Conservation (phyloP, 441 rosid genomes). For the Viola pubescens region DNA sequence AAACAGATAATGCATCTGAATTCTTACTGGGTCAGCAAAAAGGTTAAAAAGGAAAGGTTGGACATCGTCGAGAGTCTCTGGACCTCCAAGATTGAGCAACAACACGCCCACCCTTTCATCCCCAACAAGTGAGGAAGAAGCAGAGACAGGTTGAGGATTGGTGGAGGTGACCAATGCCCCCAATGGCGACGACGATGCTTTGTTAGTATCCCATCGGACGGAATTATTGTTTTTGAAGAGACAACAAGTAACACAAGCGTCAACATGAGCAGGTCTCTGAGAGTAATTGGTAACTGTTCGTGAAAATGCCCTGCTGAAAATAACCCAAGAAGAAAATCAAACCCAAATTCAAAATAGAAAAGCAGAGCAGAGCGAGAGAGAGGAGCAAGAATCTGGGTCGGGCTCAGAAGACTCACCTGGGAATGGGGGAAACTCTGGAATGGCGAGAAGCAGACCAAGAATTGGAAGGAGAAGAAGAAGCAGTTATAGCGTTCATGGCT, state of each 20-base stretch:
- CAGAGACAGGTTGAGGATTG: slow-evolving; percentile 30
- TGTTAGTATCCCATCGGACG: slow-evolving; percentile 29
- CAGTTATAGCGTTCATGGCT: slow-evolving; percentile 34
- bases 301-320: slow-evolving; percentile 35
- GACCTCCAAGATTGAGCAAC: slow-evolving; percentile 94
- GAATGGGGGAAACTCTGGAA: slow-evolving; percentile 26
- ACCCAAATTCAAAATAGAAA: neutral
- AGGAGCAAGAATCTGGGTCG: neutral
- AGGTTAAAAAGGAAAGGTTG: slow-evolving; percentile 96
- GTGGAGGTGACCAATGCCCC: slow-evolving; percentile 63
- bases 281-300: slow-evolving; percentile 26
- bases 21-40: slow-evolving; percentile 84
- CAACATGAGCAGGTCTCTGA: slow-evolving; percentile 31
- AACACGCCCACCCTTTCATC: slow-evolving; percentile 73
- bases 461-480: slow-evolving; percentile 21
- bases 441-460: slow-evolving; percentile 26
- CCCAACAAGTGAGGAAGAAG: slow-evolving; percentile 26
- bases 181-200: slow-evolving; percentile 28
- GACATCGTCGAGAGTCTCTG: slow-evolving; percentile 93
- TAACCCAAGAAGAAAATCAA: neutral
- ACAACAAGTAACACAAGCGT: slow-evolving; percentile 22
- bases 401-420: slow-evolving; percentile 20
- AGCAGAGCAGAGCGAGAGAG: neutral
- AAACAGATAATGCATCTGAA: slow-evolving; percentile 1
- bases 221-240: slow-evolving; percentile 23